phyloP scores from a whole-genome alignment of 2,329 filamentous ascomycete species.

The Aureobasidium sp. region DNA sequence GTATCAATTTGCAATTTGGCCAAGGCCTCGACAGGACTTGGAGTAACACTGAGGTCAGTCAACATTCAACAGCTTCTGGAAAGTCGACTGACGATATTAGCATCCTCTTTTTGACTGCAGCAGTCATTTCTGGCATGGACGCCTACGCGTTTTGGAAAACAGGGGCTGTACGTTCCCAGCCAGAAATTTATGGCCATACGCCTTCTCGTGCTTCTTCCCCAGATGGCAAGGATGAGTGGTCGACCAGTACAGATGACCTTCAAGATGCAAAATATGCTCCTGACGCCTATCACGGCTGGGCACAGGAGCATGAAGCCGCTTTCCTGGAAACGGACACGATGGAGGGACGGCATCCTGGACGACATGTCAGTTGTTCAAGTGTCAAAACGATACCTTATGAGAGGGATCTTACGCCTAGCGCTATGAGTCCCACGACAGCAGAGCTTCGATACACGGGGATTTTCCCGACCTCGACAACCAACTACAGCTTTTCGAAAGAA shows the following conservation, averaged over 20 bases:
- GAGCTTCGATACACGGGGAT: not conserved
- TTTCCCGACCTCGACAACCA: not conserved
- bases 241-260: conserved; percentile 1
- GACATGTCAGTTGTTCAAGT: not conserved
- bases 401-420: conserved; percentile 1
- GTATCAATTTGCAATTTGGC: not conserved
- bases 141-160: not conserved
- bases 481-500: conserved; percentile 8
- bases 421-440: not conserved
- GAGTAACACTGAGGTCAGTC: conserved; percentile 4
- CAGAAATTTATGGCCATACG: conserved; percentile 6
- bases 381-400: conserved; percentile 1
- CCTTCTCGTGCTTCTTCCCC: conserved; percentile 2
- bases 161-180: not conserved
- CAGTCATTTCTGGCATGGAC: not conserved
- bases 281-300: conserved; percentile 3
- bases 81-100: not conserved
- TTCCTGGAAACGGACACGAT: not conserved
- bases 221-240: conserved; percentile 7
- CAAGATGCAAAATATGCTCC: not conserved
- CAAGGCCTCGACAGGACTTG: not conserved
- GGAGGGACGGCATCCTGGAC: conserved; percentile 4
- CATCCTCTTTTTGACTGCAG: conserved; percentile 2
- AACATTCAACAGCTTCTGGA: not conserved
- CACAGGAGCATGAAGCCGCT: not conserved